Evolutionary conservation across 2,329 filamentous ascomycete genomes (phyloP).

Genomic region (Botrytis medusae): DNA sequence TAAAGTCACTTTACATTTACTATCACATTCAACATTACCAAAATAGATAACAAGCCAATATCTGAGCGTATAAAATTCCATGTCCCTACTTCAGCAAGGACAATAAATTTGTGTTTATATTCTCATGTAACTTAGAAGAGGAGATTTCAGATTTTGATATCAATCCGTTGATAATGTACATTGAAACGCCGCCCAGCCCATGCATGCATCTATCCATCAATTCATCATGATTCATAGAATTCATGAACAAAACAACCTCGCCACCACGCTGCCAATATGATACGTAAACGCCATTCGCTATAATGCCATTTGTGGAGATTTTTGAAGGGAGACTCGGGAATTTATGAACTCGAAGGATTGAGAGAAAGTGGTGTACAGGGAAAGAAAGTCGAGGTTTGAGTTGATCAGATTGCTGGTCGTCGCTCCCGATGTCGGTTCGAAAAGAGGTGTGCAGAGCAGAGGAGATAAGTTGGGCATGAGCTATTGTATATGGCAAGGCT

Average conservation of each 20-base stretch:
- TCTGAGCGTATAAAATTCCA: not conserved
- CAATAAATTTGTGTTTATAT: not conserved
- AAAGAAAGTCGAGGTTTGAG: not conserved
- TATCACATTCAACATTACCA: not conserved
- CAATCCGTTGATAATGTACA: slow-evolving; percentile 15
- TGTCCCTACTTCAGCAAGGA: not conserved
- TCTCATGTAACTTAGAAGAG: not conserved
- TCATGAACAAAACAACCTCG: slow-evolving; percentile 9
- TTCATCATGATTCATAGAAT: slow-evolving; percentile 8
- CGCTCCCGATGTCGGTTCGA: not conserved
- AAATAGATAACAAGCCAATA: not conserved
- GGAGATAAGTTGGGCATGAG: not conserved
- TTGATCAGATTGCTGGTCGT: not conserved
- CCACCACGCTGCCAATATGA: slow-evolving; percentile 10
- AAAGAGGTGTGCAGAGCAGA: not conserved
- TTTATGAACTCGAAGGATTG: not conserved
- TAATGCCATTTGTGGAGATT: slow-evolving; percentile 6
- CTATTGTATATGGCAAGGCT: not conserved
- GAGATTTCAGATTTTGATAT: slow-evolving; percentile 16
- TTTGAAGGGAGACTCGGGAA: not conserved
- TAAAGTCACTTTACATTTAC: not conserved
- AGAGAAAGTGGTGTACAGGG: slow-evolving; percentile 1
- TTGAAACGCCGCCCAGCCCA: slow-evolving; percentile 3
- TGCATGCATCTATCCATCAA: slow-evolving; percentile 4
- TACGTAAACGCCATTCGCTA: slow-evolving; percentile 13